Base-by-base conservation (phyloP, 805 yeast genomes). In the Ogataea siamensis region DNA sequence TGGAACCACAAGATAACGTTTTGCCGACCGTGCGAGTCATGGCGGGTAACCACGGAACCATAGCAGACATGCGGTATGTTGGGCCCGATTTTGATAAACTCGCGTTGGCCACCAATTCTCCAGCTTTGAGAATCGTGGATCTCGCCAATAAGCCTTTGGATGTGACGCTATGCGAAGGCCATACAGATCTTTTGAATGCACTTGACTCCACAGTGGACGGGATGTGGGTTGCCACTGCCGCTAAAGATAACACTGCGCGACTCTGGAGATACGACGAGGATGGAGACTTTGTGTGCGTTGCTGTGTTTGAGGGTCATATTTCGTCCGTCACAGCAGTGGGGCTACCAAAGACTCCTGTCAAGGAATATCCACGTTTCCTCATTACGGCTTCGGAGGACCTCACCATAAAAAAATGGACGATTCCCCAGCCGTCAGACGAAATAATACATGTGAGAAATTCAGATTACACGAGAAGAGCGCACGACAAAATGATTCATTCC, bases 21-120 rank as follows among this genome's bases (percentile, higher is more conserved):
- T 57, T 83, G n/a, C 70, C 72, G 13, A 56, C 74, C 2, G 51
- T 60, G 6, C 68, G 79, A 39, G 71, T 77, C 28, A 70, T 88
- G 50, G 93, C 96, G 1, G 97, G 97, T 50, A 88, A 88, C 60
- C 96, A 91, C 63, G 98, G 97, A 40, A 91, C 93, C 17, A 80
- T 93, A 52, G 95, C 96, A 2, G 98, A 91, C 57, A 73, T 88
- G 66, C 76, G 78, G 49, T 83, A 79, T 54, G 82, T 80, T 21
- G 93, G 93, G 0, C 86, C 87, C 6, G 55, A 68, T 16, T 57
- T 66, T 20, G 58, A 70, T 31, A 63, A 70, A 24, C 59, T 91
- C 30, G 98, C 95, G 4, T 60, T 93, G 47, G 97, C 98, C 2
- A 91, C 98, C 3, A 93, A 93, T 61, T 86, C 98, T 1, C 95